Evolutionary conservation across 2,329 filamentous ascomycete species (phyloP), one percentile per base, ranked within the genome.

Genomic region (Knufia petricola): DNA sequence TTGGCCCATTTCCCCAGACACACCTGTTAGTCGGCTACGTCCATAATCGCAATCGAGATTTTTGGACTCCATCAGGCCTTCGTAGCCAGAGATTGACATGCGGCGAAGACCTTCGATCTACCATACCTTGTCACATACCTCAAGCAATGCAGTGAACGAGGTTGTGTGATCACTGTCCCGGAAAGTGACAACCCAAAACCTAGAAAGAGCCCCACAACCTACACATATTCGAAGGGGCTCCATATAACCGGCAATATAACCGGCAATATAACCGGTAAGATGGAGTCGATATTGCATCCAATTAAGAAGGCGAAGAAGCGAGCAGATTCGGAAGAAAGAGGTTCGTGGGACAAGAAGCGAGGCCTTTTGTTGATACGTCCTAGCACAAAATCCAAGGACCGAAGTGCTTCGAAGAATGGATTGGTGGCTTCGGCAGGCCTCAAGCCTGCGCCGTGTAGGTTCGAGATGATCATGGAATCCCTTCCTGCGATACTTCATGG

Each of bases 401-500:
- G 53, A 23, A 20, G 15, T 4, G 21, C 52, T 9, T 30, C 28
- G 17, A 49, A 46, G 12, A 12, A 28, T 20, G 28, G 32, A 26
- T 17, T 26, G 4, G n/a, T 23, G 8, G 6, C 19, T 6, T 56
- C 53, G 9, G 58, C 60, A 12, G 48, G 51, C 38, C 37, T 58
- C 9, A 43, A 51, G 24, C 60, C 66, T 6, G 58, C 62, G 30
- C 66, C 69, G 2, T 73, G 76, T 44, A 75, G 71, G 53, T 66
- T 83, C 54, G 70, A 76, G 50, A 71, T 83, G 59, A 65, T 74
- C 58, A 84, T 95, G 54, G 89, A 95, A 71, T 94, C 86, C 10
- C 87, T 88, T 1, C 89, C 89, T 2, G 75, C 90, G n/a, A 78
- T 95, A 39, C 83, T 95, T 68, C 86, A 92, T 61, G 88, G 88